phyloP scores from a whole-genome alignment of 306 rosid genomes.

The Cicer arietinum region DNA sequence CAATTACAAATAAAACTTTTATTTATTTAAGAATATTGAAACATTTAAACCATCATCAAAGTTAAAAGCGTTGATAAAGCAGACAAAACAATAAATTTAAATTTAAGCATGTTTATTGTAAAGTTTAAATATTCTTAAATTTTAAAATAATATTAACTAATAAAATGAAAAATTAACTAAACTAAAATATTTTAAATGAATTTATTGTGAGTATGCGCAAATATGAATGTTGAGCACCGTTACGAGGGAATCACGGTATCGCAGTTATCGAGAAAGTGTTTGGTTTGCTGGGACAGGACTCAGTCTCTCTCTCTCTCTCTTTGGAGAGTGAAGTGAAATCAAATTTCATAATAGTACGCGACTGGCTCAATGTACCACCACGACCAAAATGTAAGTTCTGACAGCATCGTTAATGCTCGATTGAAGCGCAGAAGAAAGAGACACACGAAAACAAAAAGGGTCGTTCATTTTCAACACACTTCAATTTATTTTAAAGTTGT shows the following conservation, averaged over 20 bases:
- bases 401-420: neutral
- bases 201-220: too few relatives aligned
- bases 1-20: too few relatives aligned
- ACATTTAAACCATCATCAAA: too few relatives aligned
- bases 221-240: conserved; percentile 2
- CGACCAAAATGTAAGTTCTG: neutral
- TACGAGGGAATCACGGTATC: neutral
- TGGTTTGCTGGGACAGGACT: neutral
- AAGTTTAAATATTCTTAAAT: too few relatives aligned
- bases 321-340: neutral
- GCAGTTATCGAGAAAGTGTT: neutral
- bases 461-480: neutral
- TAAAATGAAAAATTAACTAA: too few relatives aligned
- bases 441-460: neutral
- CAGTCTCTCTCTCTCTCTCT: neutral
- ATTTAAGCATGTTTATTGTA: too few relatives aligned
- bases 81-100: too few relatives aligned
- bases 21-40: too few relatives aligned
- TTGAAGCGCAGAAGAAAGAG: neutral
- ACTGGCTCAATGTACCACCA: neutral
- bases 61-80: too few relatives aligned
- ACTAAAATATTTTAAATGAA: too few relatives aligned
- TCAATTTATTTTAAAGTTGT: too few relatives aligned
- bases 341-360: neutral
- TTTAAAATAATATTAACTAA: too few relatives aligned